phyloP scores from a whole-genome alignment of 2,329 filamentous ascomycete species.

The Scleromitrula shiraiana region DNA sequence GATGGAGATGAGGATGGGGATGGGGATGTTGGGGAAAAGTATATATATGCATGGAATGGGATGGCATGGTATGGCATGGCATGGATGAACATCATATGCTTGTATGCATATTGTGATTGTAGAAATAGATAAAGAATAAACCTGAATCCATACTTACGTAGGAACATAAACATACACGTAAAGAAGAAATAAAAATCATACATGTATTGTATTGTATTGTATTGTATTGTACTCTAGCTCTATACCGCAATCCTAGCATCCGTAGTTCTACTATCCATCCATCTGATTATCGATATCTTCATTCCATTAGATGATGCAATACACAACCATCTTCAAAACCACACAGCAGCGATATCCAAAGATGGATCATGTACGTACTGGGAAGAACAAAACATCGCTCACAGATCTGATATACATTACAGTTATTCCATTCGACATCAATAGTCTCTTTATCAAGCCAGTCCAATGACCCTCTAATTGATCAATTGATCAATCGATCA shows the following conservation, averaged over 20 bases:
- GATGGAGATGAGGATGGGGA: not conserved
- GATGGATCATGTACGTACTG: no score
- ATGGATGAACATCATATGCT: not conserved
- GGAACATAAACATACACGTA: no score
- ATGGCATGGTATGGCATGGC: not conserved
- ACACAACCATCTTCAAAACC: no score
- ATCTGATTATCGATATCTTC: not conserved
- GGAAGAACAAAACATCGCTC: no score
- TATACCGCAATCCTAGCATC: not conserved
- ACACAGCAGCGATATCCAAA: no score
- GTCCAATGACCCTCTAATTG: no score
- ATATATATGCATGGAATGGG: slow-evolving; percentile 11
- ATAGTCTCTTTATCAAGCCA: no score
- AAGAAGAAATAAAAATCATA: not conserved
- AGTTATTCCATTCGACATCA: no score
- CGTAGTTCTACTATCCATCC: not conserved
- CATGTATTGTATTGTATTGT: not conserved
- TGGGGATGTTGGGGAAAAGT: no score
- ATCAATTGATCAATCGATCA: no score
- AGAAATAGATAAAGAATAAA: not conserved
- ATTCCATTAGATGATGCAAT: not conserved
- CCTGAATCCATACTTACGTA: no score
- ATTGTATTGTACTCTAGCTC: not conserved
- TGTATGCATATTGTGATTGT: not conserved
- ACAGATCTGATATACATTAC: no score